Conservation (phyloP, 2,329 filamentous ascomycete species). For the Ophiosphaerella korrae region DNA sequence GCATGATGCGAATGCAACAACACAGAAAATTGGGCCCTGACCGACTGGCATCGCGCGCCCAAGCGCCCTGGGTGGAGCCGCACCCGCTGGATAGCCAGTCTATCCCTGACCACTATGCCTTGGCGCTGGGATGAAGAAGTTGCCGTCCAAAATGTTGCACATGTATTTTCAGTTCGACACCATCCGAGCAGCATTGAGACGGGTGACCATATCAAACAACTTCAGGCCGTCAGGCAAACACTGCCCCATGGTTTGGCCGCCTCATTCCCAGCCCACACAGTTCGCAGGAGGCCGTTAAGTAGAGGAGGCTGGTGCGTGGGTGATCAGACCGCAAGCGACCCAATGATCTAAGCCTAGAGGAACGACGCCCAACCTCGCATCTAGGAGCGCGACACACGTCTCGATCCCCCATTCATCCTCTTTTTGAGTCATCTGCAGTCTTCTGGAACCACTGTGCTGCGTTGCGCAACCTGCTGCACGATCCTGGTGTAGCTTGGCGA, state of each 20-base stretch:
- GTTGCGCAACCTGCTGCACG: constrained; percentile 15
- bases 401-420: constrained; percentile 8
- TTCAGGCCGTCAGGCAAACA: neutral
- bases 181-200: neutral
- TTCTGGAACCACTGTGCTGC: constrained; percentile 15
- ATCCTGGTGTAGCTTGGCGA: constrained; percentile 13
- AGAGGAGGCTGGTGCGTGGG: constrained; percentile 19
- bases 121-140: constrained; percentile 22
- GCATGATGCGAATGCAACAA: constrained; percentile 20
- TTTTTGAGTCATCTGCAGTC: constrained; percentile 4
- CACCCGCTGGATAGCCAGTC: constrained; percentile 4
- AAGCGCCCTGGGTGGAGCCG: constrained; percentile 9
- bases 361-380: constrained; percentile 33
- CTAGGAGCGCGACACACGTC: constrained; percentile 22
- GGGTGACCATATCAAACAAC: neutral
- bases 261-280: constrained; percentile 3
- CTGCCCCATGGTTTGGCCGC: constrained; percentile 1
- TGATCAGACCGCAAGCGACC: constrained; percentile 22
- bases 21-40: constrained; percentile 26
- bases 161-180: constrained; percentile 15
- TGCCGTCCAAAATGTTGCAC: constrained; percentile 15
- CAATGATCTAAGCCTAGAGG: constrained; percentile 31
- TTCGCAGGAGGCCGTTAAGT: constrained; percentile 16
- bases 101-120: constrained; percentile 10
- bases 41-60: constrained; percentile 22